These are phyloP conservation scores for Blastocystis sp. DNA, from an alignment of 352 stramenopile genomes.

Conservation along the genomic window DNA sequence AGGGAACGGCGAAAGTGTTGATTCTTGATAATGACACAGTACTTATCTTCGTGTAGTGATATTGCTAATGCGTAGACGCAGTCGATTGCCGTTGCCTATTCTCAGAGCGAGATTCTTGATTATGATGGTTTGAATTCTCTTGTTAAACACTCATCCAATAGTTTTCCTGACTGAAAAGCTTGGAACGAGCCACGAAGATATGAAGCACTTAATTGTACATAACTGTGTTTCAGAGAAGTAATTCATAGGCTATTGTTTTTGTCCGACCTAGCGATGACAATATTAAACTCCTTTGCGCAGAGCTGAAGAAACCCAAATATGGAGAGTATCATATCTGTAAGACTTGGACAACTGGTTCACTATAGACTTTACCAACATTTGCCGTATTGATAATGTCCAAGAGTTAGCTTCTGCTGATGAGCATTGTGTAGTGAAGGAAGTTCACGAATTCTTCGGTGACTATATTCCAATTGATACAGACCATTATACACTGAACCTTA, in stretches of 20 bases:
- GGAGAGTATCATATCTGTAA: slow-evolving; percentile 95
- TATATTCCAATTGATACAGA: slow-evolving; percentile 95
- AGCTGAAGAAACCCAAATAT: slow-evolving; percentile 90
- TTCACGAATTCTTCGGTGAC: slow-evolving; percentile 99
- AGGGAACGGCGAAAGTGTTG: slow-evolving; percentile 63
- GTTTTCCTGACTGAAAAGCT: slow-evolving; percentile 68
- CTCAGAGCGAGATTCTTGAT: slow-evolving; percentile 67
- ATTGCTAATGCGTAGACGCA: slow-evolving; percentile 32
- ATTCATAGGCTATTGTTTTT: slow-evolving; percentile 90
- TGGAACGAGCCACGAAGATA: slow-evolving; percentile 53
- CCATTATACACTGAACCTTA: slow-evolving; percentile 92
- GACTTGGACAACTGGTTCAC: neutral
- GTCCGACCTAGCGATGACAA: slow-evolving; percentile 86
- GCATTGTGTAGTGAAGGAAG: slow-evolving; percentile 85
- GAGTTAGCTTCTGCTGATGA: slow-evolving; percentile 91
- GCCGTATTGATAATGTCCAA: slow-evolving; percentile 83
- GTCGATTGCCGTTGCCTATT: slow-evolving; percentile 64
- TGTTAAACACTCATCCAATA: neutral
- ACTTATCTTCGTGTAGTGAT: neutral
- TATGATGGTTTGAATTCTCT: slow-evolving; percentile 16
- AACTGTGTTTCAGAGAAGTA: neutral
- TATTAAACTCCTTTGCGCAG: slow-evolving; percentile 83
- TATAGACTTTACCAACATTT: slow-evolving; percentile 90
- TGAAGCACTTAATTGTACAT: slow-evolving; percentile 64
- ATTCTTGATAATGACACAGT: slow-evolving; percentile 67